These are phyloP conservation scores for Citrus cavaleriei DNA, from an alignment of 345 rosid species.

Conservation along the genomic window DNA sequence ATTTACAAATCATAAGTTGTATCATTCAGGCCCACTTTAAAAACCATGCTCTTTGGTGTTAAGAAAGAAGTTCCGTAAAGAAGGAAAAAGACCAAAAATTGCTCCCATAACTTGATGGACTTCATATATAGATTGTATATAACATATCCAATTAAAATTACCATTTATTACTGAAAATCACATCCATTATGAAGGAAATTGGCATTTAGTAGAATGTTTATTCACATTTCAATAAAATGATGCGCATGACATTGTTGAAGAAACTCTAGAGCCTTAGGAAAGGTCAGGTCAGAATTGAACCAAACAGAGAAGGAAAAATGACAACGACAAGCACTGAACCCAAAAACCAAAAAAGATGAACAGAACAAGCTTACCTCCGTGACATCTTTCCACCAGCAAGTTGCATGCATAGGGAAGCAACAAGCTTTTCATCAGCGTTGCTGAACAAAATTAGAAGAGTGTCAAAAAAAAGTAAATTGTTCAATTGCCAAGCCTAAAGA, in stretches of 20 bases:
- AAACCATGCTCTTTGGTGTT: background rate
- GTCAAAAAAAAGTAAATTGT: background rate
- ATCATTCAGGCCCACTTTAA: background rate
- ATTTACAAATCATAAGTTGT: background rate
- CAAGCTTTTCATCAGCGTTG: constrained; percentile 93
- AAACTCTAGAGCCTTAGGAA: background rate
- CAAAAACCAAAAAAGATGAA: background rate
- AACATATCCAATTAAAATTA: background rate
- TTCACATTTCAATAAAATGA: background rate
- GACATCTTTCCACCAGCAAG: constrained; percentile 43
- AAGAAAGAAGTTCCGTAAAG: background rate
- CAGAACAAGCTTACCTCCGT: constrained; percentile 43
- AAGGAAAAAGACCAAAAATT: background rate
- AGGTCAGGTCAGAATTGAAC: background rate
- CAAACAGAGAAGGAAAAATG: background rate
- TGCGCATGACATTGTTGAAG: background rate
- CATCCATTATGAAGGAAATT: background rate
- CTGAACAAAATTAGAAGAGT: constrained; percentile 38
- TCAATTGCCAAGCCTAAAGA: constrained; percentile 15
- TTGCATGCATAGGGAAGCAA: constrained; percentile 80
- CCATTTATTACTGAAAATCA: background rate
- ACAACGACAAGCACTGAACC: background rate
- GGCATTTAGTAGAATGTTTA: background rate
- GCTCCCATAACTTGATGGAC: background rate
- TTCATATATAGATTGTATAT: background rate